Evolutionary conservation across 805 yeast species (phyloP), one percentile per base, ranked within the genome.

Genomic region (Starmerella kuoi): DNA sequence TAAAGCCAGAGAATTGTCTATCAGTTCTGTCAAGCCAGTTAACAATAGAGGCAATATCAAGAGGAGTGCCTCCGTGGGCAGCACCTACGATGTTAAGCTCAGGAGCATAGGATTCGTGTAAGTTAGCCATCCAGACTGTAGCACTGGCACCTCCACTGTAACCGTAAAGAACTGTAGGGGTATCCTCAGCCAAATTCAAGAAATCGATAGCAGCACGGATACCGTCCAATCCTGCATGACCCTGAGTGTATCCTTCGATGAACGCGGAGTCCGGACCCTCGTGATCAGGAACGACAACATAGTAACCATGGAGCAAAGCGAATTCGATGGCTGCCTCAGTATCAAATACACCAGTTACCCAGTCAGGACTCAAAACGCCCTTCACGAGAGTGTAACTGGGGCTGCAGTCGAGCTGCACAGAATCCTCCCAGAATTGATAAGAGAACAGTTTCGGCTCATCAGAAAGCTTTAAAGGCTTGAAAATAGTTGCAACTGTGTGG

Each of bases 191-290:
- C 7, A 36, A 26, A 3, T 9, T 9, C 14, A 40, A 26, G 8
- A 9, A 19, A 21, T 8, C n/a, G 12, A 34, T 15, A 1, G 38
- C 43, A 4, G 43, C 43, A 7, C 35, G 33, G 19, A 40, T 28
- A 11, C 43, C 43, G 18, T 40, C 43, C 5, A 40, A 28, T 3
- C 38, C 43, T 2, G 43, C 26, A 11, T 52, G 51, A 15, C 60
- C 60, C 23, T 49, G 44, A 19, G 45, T 46, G 35, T 38, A 27
- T 9, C 59, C 59, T 8, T 58, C 57, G 12, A 48, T 35, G 41
- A 55, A 56, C 5, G 57, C 42, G 18, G 58, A 51, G 22, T 46
- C 37, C 28, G 56, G 54, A 8, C 60, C 60, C 43, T 56, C 59
- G 42, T 56, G 55, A 39, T 56, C 60, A 7, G 60, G 57, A 30